Evolutionary conservation across 2,329 filamentous ascomycete species (phyloP).

Genomic region (Dendrostoma leiphaemia): DNA sequence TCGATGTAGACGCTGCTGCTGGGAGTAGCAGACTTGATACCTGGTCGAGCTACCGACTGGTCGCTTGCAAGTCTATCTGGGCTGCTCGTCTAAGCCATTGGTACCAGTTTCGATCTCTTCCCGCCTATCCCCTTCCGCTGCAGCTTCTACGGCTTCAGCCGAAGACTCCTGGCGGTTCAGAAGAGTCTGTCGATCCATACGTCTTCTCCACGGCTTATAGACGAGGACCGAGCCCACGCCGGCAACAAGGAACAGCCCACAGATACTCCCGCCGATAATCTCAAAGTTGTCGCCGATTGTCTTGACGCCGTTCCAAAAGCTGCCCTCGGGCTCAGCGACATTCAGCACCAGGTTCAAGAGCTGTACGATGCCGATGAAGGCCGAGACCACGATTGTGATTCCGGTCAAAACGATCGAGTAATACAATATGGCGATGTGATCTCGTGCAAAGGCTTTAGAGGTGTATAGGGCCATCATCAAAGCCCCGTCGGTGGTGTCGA

Average conservation of each 20-base stretch:
- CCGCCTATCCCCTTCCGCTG: neutral
- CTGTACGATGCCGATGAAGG: constrained; percentile 84
- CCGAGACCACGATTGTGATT: constrained; percentile 79
- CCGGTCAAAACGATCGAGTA: constrained; percentile 86
- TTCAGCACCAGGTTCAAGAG: constrained; percentile 76
- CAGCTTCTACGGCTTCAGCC: neutral
- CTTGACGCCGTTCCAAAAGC: constrained; percentile 89
- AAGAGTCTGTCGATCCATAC: constrained; percentile 32
- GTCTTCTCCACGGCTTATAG: constrained; percentile 75
- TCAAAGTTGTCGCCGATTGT: constrained; percentile 78
- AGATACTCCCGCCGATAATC: constrained; percentile 82
- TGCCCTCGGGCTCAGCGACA: constrained; percentile 68
- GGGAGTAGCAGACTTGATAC: neutral
- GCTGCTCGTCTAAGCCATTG: neutral
- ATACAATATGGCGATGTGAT: constrained; percentile 87
- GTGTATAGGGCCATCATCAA: constrained; percentile 95
- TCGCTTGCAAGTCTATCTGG: neutral
- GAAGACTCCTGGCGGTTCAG: neutral
- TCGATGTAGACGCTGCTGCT: too few relatives aligned
- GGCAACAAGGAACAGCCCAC: constrained; percentile 77
- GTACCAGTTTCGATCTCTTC: neutral
- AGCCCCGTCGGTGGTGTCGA: constrained; percentile 90
- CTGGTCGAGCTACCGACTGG: neutral
- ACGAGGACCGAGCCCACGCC: constrained; percentile 70
- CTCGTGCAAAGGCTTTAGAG: constrained; percentile 71